These are phyloP conservation scores for Physcomitrellopsis africana DNA, from an alignment of 225 moss, liverwort and hornwort genomes.

Conservation along the genomic window DNA sequence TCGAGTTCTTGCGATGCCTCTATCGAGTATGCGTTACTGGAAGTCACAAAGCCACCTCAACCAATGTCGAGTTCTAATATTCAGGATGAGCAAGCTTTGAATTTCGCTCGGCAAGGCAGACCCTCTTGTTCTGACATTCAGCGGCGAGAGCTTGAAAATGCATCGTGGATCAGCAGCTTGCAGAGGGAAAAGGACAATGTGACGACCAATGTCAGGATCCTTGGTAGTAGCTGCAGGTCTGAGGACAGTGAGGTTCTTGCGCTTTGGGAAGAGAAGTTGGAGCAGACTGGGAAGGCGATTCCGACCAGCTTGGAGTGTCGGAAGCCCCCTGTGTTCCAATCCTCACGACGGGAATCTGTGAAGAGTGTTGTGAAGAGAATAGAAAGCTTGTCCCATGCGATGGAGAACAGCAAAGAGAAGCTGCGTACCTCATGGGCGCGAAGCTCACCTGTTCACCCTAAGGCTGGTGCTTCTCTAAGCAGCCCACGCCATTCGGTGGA, in stretches of 20 bases:
- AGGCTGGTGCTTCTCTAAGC: conserved; percentile 17
- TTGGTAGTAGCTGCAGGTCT: conserved; percentile 43
- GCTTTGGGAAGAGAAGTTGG: conserved; percentile 44
- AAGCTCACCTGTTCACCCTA: conserved; percentile 36
- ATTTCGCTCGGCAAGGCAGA: conserved; percentile 28
- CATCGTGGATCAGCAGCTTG: conserved; percentile 21
- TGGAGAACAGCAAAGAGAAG: conserved; percentile 38
- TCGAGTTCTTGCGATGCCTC: conserved; percentile 12
- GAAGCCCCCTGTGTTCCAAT: conserved; percentile 22
- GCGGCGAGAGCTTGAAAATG: conserved; percentile 23
- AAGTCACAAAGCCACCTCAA: conserved; percentile 1
- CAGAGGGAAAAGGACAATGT: conserved; percentile 12
- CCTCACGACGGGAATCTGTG: conserved; percentile 42
- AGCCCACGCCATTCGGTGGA: conserved; percentile 28
- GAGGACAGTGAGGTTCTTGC: conserved; percentile 50
- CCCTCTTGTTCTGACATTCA: conserved; percentile 24
- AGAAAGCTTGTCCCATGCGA: conserved; percentile 34
- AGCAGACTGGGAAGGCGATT: conserved; percentile 17
- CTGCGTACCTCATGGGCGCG: conserved; percentile 23
- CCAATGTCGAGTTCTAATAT: conserved; percentile 1
- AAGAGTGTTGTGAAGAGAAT: conserved; percentile 47
- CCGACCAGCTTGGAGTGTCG: conserved; percentile 11
- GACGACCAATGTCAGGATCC: conserved; percentile 1
- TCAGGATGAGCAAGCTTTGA: background rate
- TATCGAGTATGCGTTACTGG: background rate